Evolutionary conservation across 768 basidiomycete species (phyloP).

Genomic region (Butyriboletus loyo): DNA sequence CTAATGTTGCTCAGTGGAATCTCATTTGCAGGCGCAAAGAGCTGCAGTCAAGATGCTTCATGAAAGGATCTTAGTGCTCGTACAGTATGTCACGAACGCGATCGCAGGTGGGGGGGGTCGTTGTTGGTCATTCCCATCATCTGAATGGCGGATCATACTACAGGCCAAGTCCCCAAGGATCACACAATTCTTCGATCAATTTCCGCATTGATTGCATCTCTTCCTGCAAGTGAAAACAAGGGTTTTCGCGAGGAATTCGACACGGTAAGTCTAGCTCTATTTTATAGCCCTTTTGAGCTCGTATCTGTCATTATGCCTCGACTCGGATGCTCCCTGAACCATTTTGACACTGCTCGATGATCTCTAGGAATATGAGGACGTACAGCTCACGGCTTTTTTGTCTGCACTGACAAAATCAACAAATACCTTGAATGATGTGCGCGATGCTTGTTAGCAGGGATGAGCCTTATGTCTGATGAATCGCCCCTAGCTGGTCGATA

Average conservation of each 20-base stretch:
- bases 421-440: constrained; percentile 83
- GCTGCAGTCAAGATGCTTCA: constrained; percentile 97
- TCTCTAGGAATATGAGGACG: constrained; percentile 89
- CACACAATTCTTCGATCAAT: constrained; percentile 80
- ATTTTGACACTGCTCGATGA: neutral
- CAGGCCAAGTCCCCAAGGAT: constrained; percentile 75
- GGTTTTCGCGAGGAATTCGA: constrained; percentile 87
- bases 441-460: constrained; percentile 25
- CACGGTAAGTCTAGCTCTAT: constrained; percentile 49
- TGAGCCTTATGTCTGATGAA: constrained; percentile 2
- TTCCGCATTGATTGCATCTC: constrained; percentile 79
- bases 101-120: constrained; percentile 58
- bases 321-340: neutral
- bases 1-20: constrained; percentile 61
- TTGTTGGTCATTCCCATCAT: neutral
- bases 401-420: constrained; percentile 87
- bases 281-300: neutral
- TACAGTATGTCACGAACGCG: constrained; percentile 81
- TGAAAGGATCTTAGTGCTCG: constrained; percentile 81
- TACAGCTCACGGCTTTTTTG: constrained; percentile 87
- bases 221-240: constrained; percentile 83
- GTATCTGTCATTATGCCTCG: neutral
- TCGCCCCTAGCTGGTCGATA: constrained; percentile 64
- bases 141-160: neutral
- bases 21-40: constrained; percentile 86